A percentile compares a stretch with the other conserved stretches of the same genome.
These are phyloP conservation scores for Diddensiella transvaalensis DNA, from an alignment of 805 yeast genomes.

Conservation along the genomic window DNA sequence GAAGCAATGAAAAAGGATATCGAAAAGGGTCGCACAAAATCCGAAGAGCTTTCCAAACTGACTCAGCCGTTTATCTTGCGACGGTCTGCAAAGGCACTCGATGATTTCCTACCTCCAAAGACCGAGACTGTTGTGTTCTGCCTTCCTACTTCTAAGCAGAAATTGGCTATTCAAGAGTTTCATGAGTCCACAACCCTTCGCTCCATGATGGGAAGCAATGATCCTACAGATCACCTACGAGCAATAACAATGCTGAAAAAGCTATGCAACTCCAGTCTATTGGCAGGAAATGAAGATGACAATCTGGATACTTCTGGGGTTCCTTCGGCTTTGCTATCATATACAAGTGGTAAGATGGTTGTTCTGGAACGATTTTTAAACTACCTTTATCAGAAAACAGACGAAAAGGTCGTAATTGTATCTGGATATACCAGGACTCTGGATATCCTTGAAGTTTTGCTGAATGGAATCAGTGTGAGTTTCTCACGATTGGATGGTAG, in stretches of 20 bases:
- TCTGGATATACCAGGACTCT: slow-evolving; percentile 87
- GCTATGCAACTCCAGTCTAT: slow-evolving; percentile 76
- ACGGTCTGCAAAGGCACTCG: slow-evolving; percentile 56
- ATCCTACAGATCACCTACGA: slow-evolving; percentile 45
- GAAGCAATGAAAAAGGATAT: slow-evolving; percentile 49
- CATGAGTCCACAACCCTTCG: slow-evolving; percentile 34
- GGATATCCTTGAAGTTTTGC: slow-evolving; percentile 61
- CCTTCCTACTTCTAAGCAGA: slow-evolving; percentile 65
- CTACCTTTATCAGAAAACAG: slow-evolving; percentile 41
- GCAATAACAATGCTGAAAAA: slow-evolving; percentile 74
- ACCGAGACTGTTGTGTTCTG: slow-evolving; percentile 76
- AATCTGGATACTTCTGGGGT: neutral
- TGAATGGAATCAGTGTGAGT: slow-evolving; percentile 47
- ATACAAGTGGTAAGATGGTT: slow-evolving; percentile 57
- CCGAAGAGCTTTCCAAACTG: slow-evolving; percentile 58
- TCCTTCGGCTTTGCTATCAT: neutral
- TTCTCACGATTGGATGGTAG: slow-evolving; percentile 78
- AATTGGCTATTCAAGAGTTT: slow-evolving; percentile 51
- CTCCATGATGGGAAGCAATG: slow-evolving; percentile 33
- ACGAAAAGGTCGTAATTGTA: slow-evolving; percentile 79
- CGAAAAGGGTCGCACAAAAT: slow-evolving; percentile 55
- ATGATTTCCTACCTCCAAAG: slow-evolving; percentile 63
- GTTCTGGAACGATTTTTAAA: slow-evolving; percentile 55
- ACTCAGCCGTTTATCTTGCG: slow-evolving; percentile 70
- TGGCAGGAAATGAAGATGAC: slow-evolving; percentile 47